Evolutionary conservation across 345 rosid species (phyloP), one percentile per base, ranked within the genome.

Genomic region (Eucalyptus paniculata): DNA sequence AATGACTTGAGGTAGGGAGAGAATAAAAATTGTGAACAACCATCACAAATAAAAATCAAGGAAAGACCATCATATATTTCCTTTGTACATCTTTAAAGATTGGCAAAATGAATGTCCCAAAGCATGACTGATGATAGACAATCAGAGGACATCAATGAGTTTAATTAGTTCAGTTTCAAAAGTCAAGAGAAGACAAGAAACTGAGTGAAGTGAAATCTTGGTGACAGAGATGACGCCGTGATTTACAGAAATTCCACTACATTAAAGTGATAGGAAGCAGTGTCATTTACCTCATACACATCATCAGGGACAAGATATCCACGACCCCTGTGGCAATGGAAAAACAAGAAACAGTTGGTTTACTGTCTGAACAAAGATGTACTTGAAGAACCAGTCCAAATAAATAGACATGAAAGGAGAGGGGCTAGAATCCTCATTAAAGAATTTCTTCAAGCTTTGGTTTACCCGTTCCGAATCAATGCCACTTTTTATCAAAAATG

Each of bases 241-340:
- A 77, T 30, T 65, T 51, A 49, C 28, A 65, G 51, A 60, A 67
- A 42, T 10, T 87, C 34, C 37, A 87, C 69, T 85, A 86, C 40
- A 8, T 44, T 53, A 58, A 77, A 77, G 45, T 77, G 14, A 44
- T 17, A 87, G 17, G 56, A n/a, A 49, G 24, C 42, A 80, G 45
- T 34, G 65, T 80, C 89, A 86, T 50, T 53, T 90, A 96, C 97
- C 97, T 94, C 90, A 19, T 92, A 89, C 6, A 91, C 96, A 88
- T 95, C 96, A 89, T 94, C 95, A 28, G 92, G 92, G 85, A 83
- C 91, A 91, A 95, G 95, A 91, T 91, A 93, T 86, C 96, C 96
- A 44, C 93, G 94, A 83, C 92, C 93, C 94, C 97, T 96, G 94
- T 40, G 24, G 14, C 83, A 21, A 77, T 77, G 45, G 24, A 37